phyloP scores from a whole-genome alignment of 306 rosid genomes.

The Vachellia collinsii region DNA sequence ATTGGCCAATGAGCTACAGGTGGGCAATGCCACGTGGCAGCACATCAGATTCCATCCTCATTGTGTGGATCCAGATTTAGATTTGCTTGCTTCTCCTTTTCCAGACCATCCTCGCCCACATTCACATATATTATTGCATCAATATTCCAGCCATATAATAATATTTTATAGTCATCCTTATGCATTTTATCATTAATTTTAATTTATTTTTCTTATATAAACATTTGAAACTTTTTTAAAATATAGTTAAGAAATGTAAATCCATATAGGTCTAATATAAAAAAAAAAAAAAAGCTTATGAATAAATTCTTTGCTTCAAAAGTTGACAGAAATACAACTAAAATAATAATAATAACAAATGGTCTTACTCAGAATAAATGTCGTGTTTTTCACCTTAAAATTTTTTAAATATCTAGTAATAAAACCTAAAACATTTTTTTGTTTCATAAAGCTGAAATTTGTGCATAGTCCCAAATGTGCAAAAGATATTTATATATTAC shows the following conservation, averaged over 20 bases:
- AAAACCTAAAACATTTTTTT: too few species aligned
- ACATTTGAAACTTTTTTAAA: neutral
- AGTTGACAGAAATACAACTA: neutral
- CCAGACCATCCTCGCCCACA: neutral
- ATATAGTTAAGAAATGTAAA: neutral
- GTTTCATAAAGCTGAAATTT: too few species aligned
- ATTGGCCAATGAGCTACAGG: slow-evolving; percentile 12
- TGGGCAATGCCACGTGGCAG: slow-evolving; percentile 32
- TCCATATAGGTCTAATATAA: too few species aligned
- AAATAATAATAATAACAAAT: neutral
- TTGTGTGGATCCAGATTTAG: slow-evolving; percentile 11
- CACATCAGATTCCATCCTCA: slow-evolving; percentile 31
- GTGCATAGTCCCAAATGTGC: too few species aligned
- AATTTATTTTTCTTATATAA: neutral
- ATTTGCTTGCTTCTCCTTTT: slow-evolving; percentile 20
- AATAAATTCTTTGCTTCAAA: neutral
- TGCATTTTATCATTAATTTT: neutral
- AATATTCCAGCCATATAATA: neutral
- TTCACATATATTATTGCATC: neutral
- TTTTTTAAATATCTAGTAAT: too few species aligned
- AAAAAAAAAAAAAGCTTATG: neutral
- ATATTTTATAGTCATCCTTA: neutral
- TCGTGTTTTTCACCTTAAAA: too few species aligned
- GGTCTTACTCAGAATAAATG: neutral
- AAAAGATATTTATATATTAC: too few species aligned